A percentile compares a stretch with the other conserved stretches of the same genome.
These are phyloP conservation scores for Camellia oleifera DNA, from an alignment of 179 eudicot genomes.

Conservation along the genomic window DNA sequence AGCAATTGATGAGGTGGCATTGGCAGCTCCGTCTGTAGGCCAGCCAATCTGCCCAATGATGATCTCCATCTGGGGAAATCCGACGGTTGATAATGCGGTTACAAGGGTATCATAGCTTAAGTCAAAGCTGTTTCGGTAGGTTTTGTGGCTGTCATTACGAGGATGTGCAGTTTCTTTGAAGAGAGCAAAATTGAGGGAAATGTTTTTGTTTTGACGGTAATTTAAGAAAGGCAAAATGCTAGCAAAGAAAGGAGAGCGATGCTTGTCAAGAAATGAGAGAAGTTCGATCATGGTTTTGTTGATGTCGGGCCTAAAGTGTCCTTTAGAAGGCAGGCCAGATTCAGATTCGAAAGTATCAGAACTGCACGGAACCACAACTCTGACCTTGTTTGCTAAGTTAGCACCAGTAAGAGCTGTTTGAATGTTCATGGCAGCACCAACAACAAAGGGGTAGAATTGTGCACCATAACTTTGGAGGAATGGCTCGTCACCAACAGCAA, in stretches of 20 bases:
- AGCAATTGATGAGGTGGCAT: conserved; percentile 68
- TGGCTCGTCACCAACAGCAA: conserved; percentile 83
- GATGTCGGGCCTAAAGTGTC: conserved; percentile 65
- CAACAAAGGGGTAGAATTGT: conserved; percentile 54
- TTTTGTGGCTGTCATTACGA: conserved; percentile 51
- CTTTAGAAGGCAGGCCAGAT: conserved; percentile 67
- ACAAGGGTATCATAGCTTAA: conserved; percentile 61
- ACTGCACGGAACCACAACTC: conserved; percentile 81
- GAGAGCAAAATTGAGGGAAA: conserved; percentile 67
- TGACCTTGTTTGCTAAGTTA: conserved; percentile 54
- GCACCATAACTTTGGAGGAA: conserved; percentile 69
- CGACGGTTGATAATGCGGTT: conserved; percentile 51
- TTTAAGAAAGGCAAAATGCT: conserved; percentile 68
- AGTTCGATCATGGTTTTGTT: conserved; percentile 76
- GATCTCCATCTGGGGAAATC: conserved; percentile 59
- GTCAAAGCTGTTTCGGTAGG: conserved; percentile 67
- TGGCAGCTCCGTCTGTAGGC: conserved; percentile 84
- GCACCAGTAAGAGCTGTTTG: conserved; percentile 65
- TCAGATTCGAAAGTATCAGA: conserved; percentile 60
- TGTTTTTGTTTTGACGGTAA: conserved; percentile 58
- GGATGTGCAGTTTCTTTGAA: conserved; percentile 59
- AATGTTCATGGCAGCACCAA: conserved; percentile 82
- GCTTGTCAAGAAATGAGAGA: conserved; percentile 59
- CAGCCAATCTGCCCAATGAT: conserved; percentile 75
- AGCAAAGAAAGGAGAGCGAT: conserved; percentile 60